These are phyloP conservation scores for Coprinopsis sp. DNA, from an alignment of 768 basidiomycete species.

Conservation along the genomic window DNA sequence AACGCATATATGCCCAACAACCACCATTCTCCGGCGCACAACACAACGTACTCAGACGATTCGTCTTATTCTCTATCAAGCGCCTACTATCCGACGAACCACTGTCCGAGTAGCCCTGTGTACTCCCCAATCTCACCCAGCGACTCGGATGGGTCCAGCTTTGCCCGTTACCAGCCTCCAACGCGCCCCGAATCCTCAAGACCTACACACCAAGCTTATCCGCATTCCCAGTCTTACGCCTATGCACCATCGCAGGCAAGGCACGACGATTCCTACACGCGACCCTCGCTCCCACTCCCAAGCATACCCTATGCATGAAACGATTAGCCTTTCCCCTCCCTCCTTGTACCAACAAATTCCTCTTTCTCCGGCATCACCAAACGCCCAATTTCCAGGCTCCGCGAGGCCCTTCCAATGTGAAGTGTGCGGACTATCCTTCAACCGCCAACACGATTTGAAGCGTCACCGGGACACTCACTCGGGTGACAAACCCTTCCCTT, in stretches of 20 bases:
- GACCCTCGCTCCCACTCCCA: constrained; percentile 44
- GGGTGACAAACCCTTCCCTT: constrained; percentile 78
- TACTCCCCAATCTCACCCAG: constrained; percentile 9
- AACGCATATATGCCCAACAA: neutral
- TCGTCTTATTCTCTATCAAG: constrained; percentile 3
- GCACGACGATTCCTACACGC: constrained; percentile 27
- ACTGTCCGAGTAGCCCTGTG: constrained; percentile 3
- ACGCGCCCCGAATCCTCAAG: constrained; percentile 29
- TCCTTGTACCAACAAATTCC: constrained; percentile 23
- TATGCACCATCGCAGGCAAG: constrained; percentile 29
- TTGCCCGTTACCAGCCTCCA: constrained; percentile 18
- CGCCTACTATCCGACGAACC: constrained; percentile 3
- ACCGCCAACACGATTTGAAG: constrained; percentile 81
- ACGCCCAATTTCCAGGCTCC: constrained; percentile 49
- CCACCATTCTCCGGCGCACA: neutral
- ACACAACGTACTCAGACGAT: neutral
- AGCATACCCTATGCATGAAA: constrained; percentile 18
- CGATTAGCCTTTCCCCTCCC: constrained; percentile 13
- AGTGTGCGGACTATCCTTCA: constrained; percentile 77
- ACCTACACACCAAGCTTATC: constrained; percentile 29
- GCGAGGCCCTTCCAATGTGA: constrained; percentile 63
- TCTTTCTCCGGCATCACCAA: constrained; percentile 25
- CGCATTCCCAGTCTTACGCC: constrained; percentile 34
- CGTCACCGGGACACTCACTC: constrained; percentile 82
- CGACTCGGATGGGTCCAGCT: constrained; percentile 7